Evolutionary conservation across 2,329 filamentous ascomycete genomes (phyloP).

Genomic region (Xylaria polymorpha): DNA sequence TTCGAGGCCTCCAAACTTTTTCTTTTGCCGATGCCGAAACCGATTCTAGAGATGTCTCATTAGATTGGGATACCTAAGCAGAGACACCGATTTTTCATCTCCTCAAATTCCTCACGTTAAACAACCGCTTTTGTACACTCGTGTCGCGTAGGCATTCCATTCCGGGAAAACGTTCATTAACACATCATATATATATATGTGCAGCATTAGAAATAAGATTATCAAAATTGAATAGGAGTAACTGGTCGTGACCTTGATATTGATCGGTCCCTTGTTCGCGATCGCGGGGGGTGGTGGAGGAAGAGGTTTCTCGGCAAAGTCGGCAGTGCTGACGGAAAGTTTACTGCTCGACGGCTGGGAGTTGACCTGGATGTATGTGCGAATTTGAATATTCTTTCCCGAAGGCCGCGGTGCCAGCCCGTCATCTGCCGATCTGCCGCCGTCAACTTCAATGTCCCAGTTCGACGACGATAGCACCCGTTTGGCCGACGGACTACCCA

Average conservation of each 20-base stretch:
- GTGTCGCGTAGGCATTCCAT: not conserved
- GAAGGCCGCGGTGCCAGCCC: slow-evolving; percentile 12
- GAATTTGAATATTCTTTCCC: slow-evolving; percentile 33
- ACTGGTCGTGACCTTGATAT: slow-evolving; percentile 31
- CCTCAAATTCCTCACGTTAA: not conserved
- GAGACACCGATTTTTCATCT: not conserved
- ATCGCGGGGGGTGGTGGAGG: slow-evolving; percentile 28
- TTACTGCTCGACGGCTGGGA: slow-evolving; percentile 31
- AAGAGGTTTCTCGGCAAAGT: slow-evolving; percentile 33
- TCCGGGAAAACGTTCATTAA: not conserved
- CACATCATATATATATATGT: not conserved
- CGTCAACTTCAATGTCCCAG: slow-evolving; percentile 37
- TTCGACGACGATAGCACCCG: slow-evolving; percentile 29
- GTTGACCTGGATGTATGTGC: slow-evolving; percentile 31
- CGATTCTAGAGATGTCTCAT: slow-evolving; percentile 3
- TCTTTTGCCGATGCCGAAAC: not conserved
- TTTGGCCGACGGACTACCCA: slow-evolving; percentile 20
- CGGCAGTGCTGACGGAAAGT: slow-evolving; percentile 8
- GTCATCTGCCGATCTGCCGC: not conserved
- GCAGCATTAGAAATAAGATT: not conserved
- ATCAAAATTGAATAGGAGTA: slow-evolving; percentile 36
- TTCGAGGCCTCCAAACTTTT: not conserved
- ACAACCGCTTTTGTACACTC: slow-evolving; percentile 1
- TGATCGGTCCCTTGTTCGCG: slow-evolving; percentile 28
- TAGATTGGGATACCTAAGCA: not conserved